Percentiles rank a stretch among this genome's conserved stretches.
Conservation (phyloP, 1,139 yeast species). For the Sugiyamaella paludigena region DNA sequence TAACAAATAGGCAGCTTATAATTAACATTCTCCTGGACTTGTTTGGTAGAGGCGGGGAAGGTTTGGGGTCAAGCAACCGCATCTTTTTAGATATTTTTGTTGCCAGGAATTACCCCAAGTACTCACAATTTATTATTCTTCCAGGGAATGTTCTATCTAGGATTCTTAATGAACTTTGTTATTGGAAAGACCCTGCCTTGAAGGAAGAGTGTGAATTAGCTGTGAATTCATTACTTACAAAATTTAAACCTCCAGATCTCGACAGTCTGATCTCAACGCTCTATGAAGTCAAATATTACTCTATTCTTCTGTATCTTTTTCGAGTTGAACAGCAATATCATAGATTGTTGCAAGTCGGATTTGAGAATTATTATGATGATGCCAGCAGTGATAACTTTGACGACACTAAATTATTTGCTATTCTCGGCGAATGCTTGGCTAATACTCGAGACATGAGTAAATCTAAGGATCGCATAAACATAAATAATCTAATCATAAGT, state of each 20-base stretch:
- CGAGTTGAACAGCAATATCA: conserved; percentile 51
- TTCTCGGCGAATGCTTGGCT: conserved; percentile 32
- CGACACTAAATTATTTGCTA: conserved; percentile 27
- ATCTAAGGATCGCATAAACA: conserved; percentile 22
- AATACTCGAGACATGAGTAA: conserved; percentile 18
- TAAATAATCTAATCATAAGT: conserved; percentile 22
- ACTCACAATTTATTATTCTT: conserved; percentile 68
- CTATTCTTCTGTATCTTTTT: conserved; percentile 59
- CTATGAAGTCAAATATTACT: conserved; percentile 51
- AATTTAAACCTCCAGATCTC: conserved; percentile 55
- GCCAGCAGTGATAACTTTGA: conserved; percentile 17
- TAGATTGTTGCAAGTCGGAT: conserved; percentile 49
- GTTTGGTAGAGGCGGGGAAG: conserved; percentile 34
- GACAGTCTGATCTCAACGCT: conserved; percentile 50
- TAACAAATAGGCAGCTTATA: conserved; percentile 61
- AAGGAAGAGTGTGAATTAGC: conserved; percentile 70
- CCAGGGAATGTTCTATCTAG: conserved; percentile 55
- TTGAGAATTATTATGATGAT: conserved; percentile 23
- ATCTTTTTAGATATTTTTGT: conserved; percentile 61
- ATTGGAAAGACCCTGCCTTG: conserved; percentile 36
- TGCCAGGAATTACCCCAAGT: conserved; percentile 75
- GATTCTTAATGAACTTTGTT: conserved; percentile 53
- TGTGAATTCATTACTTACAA: conserved; percentile 61
- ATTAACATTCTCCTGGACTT: conserved; percentile 62
- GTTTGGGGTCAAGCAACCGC: conserved; percentile 29